Conservation (phyloP, 148 eudicot genomes). For the Persicaria maculosa region DNA sequence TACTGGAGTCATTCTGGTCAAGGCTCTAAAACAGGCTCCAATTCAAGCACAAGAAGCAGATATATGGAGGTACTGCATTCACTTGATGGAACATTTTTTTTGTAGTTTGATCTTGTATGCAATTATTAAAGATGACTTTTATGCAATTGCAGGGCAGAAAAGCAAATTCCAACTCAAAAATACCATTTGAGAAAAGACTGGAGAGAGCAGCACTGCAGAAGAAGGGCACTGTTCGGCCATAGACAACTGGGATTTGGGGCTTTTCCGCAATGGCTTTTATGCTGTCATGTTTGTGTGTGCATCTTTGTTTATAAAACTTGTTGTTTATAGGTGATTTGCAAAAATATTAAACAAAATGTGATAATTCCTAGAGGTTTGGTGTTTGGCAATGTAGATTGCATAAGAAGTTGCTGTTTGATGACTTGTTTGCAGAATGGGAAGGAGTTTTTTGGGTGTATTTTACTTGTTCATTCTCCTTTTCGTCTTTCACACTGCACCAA, state of each 20-base stretch:
- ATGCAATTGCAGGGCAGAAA: slow-evolving; percentile 28
- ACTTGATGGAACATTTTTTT: not conserved
- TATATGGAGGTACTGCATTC: slow-evolving; percentile 24
- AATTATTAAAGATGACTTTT: not conserved
- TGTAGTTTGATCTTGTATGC: not conserved
- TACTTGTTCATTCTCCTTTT: too few relatives aligned
- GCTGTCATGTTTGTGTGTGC: not conserved
- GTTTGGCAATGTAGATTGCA: not conserved
- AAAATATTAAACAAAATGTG: too few relatives aligned
- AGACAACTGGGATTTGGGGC: too few relatives aligned
- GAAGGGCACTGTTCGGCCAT: not conserved
- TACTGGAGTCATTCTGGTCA: slow-evolving; percentile 52
- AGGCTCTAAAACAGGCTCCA: slow-evolving; percentile 18
- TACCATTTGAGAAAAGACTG: slow-evolving; percentile 40
- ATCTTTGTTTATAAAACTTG: too few relatives aligned
- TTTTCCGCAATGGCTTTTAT: too few relatives aligned
- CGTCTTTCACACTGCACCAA: too few relatives aligned
- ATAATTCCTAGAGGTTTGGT: not conserved
- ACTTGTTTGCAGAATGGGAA: not conserved
- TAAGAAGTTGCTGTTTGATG: not conserved
- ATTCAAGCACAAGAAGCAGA: slow-evolving; percentile 23
- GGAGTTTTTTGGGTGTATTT: not conserved
- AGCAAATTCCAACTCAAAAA: slow-evolving; percentile 24
- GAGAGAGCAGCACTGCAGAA: slow-evolving; percentile 30
- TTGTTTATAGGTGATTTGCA: too few relatives aligned